phyloP scores from a whole-genome alignment of 2,329 filamentous ascomycete species.

The Pestalotiopsis sp. region DNA sequence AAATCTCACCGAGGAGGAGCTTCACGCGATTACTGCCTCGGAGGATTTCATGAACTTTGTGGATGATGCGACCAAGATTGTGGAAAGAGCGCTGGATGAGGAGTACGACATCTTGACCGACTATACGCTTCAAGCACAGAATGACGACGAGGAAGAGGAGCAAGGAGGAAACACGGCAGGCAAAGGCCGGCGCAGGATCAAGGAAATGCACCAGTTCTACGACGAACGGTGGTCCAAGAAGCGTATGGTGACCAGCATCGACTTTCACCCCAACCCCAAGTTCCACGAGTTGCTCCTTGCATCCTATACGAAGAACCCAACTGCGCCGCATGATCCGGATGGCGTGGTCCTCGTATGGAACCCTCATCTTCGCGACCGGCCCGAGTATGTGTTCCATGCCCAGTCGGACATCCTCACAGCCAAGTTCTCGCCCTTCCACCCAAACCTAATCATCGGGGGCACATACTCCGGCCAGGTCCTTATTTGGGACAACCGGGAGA shows the following conservation, averaged over 20 bases:
- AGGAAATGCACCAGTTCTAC: slow-evolving; percentile 90
- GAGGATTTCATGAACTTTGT: slow-evolving; percentile 95
- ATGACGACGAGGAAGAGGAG: slow-evolving; percentile 81
- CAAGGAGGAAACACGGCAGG: slow-evolving; percentile 70
- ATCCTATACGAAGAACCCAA: slow-evolving; percentile 96
- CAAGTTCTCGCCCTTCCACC: slow-evolving; percentile 98
- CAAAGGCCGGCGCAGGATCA: slow-evolving; percentile 74
- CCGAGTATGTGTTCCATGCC: slow-evolving; percentile 95
- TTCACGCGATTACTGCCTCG: slow-evolving; percentile 87
- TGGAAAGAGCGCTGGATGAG: slow-evolving; percentile 91
- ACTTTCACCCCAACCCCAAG: slow-evolving; percentile 95
- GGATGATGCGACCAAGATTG: slow-evolving; percentile 93
- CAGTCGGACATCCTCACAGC: slow-evolving; percentile 94
- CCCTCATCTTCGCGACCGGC: slow-evolving; percentile 87
- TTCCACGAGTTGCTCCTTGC: slow-evolving; percentile 91
- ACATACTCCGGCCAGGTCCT: slow-evolving; percentile 96
- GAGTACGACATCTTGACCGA: slow-evolving; percentile 96
- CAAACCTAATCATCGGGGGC: slow-evolving; percentile 92
- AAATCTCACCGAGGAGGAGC: slow-evolving; percentile 79
- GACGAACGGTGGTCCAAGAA: slow-evolving; percentile 97
- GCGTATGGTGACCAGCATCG: slow-evolving; percentile 92
- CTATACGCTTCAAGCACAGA: slow-evolving; percentile 81
- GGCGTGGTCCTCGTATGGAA: slow-evolving; percentile 98
- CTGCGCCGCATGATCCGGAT: slow-evolving; percentile 90
- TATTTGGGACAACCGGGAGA: slow-evolving; percentile 93